A percentile compares a stretch with the other conserved stretches of the same genome.
Evolutionary conservation across 1,139 yeast species (phyloP).

Genomic region (Sugiyamaella grinbergsii): DNA sequence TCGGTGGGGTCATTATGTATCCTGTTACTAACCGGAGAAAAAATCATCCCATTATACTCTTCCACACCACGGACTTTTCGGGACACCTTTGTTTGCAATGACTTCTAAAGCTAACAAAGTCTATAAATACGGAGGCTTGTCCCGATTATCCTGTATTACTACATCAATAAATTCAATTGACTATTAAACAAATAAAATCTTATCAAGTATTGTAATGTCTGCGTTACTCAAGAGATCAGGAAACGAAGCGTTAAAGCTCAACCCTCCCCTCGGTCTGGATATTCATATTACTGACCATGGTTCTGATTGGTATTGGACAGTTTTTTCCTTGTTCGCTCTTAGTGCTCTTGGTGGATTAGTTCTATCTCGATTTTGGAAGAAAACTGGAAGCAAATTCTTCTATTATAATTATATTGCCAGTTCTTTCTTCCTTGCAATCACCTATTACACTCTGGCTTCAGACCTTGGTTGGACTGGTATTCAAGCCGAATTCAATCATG

Average conservation of each 20-base stretch:
- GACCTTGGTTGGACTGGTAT: constrained; percentile 64
- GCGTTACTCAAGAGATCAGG: constrained; percentile 5
- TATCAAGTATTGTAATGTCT: constrained; percentile 1
- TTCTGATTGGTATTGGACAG: constrained; percentile 74
- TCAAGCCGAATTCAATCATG: constrained; percentile 59
- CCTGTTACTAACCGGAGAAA: no score
- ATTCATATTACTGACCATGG: constrained; percentile 61
- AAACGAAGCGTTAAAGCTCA: constrained; percentile 53
- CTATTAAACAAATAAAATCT: not conserved
- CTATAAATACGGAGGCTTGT: constrained; percentile 8
- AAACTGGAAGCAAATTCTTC: constrained; percentile 48
- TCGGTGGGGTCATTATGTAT: not conserved
- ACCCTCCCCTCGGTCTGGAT: constrained; percentile 50
- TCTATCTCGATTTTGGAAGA: constrained; percentile 45
- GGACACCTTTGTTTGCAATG: constrained; percentile 2
- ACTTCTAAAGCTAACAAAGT: not conserved
- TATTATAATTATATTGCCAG: constrained; percentile 52
- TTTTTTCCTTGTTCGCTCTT: constrained; percentile 53
- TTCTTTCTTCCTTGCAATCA: constrained; percentile 51
- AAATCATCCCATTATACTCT: not conserved
- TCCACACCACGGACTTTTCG: constrained; percentile 12
- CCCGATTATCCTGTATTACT: not conserved
- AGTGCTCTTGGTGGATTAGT: constrained; percentile 48
- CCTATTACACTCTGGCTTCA: constrained; percentile 67
- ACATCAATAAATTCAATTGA: constrained; percentile 4